Evolutionary conservation across 352 stramenopile genomes (phyloP).

Genomic region (Phytopythium delawarense): DNA sequence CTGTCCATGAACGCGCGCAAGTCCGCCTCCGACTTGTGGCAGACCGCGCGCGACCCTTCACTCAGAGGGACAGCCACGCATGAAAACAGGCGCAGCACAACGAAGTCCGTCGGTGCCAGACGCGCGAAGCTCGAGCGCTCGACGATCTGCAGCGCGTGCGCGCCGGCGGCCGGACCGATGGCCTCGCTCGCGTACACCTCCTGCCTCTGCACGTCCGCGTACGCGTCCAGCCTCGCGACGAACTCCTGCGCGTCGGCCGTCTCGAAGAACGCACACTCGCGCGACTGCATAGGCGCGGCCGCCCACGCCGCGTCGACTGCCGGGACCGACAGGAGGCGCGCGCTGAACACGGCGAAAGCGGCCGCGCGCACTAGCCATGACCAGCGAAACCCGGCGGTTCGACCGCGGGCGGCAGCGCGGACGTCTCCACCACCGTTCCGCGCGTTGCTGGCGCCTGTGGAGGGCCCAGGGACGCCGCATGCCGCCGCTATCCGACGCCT

Average conservation of each 20-base stretch:
- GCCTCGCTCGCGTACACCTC: constrained; percentile 25
- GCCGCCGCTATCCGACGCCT: constrained; percentile 4
- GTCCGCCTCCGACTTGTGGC: constrained; percentile 19
- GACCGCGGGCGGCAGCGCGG: not conserved
- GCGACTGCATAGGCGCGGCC: constrained; percentile 2
- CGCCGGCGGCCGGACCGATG: constrained; percentile 11
- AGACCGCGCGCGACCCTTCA: constrained; percentile 1
- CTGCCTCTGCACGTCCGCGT: constrained; percentile 24
- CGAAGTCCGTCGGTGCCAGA: constrained; percentile 57
- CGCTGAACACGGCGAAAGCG: not conserved
- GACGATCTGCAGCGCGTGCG: constrained; percentile 23
- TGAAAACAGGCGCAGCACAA: constrained; percentile 43
- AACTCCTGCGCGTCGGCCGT: constrained; percentile 27
- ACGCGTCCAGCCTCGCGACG: constrained; percentile 30
- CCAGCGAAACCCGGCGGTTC: not conserved
- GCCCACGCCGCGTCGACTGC: constrained; percentile 1
- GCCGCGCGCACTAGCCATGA: not conserved
- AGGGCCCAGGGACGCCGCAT: not conserved
- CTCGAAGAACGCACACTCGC: constrained; percentile 32
- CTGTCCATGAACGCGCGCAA: constrained; percentile 12
- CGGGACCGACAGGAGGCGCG: constrained; percentile 3
- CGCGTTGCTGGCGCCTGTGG: not conserved
- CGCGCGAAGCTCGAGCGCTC: constrained; percentile 21
- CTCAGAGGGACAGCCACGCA: constrained; percentile 13
- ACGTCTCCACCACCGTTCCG: no score